phyloP scores from a whole-genome alignment of 768 basidiomycete genomes.

The Suillus variegatus region DNA sequence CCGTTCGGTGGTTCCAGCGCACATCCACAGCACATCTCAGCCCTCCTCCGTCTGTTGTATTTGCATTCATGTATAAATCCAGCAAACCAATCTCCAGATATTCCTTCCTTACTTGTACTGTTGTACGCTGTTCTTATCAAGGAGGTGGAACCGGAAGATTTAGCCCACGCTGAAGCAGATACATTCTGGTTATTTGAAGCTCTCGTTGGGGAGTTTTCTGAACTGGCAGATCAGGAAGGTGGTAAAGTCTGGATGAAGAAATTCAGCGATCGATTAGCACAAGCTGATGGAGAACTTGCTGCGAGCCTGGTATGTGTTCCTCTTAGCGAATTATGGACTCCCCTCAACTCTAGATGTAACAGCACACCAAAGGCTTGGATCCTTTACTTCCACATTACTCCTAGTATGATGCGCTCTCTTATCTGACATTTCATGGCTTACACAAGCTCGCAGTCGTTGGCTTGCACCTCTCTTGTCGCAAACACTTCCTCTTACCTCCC shows the following conservation, averaged over 20 bases:
- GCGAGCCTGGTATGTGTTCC: constrained; percentile 51
- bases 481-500: constrained; percentile 62
- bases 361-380: constrained; percentile 68
- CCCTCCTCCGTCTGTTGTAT: constrained; percentile 70
- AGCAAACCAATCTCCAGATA: constrained; percentile 64
- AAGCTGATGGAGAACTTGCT: constrained; percentile 65
- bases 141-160: constrained; percentile 62
- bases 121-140: constrained; percentile 62
- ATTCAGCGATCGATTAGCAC: constrained; percentile 58
- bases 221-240: constrained; percentile 70
- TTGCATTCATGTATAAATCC: constrained; percentile 73
- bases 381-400: constrained; percentile 78
- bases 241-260: constrained; percentile 62
- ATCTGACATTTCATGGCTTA: constrained; percentile 1
- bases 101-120: constrained; percentile 69
- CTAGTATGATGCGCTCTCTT: constrained; percentile 50
- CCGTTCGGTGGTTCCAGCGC: constrained; percentile 45
- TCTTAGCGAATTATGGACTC: neutral
- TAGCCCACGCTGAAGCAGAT: constrained; percentile 74
- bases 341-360: constrained; percentile 7
- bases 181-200: constrained; percentile 83
- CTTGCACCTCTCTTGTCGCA: constrained; percentile 70
- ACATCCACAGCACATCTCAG: constrained; percentile 61
- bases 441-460: constrained; percentile 58
- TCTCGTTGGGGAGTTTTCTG: constrained; percentile 69